Evolutionary conservation across 2,329 filamentous ascomycete species (phyloP).

Genomic region (Curvularia hawaiiensis): DNA sequence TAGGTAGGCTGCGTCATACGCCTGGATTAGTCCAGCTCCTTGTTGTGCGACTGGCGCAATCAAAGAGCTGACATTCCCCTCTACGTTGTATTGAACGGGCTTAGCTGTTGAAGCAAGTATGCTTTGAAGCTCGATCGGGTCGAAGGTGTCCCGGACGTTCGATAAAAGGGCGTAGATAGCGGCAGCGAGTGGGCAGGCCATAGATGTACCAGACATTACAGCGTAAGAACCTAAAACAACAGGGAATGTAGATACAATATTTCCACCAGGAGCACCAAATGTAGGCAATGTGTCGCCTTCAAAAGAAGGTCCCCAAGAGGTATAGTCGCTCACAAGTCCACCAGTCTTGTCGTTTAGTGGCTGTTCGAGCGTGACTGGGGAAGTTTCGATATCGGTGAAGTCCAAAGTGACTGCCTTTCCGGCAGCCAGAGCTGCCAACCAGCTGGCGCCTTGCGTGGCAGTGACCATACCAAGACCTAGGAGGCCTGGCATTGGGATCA

Average conservation of each 20-base stretch:
- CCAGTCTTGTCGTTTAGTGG: background rate
- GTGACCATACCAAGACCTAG: no score
- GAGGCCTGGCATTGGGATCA: no score
- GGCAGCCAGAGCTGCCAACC: background rate
- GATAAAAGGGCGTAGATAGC: constrained; percentile 20
- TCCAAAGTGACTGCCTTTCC: background rate
- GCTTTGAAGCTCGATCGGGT: constrained; percentile 13
- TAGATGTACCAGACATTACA: constrained; percentile 62
- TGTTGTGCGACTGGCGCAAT: constrained; percentile 27
- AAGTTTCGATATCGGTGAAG: background rate
- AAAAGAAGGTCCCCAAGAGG: constrained; percentile 63
- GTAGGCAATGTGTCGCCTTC: constrained; percentile 63
- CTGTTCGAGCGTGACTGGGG: background rate
- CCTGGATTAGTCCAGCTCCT: constrained; percentile 26
- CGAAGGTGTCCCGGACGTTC: constrained; percentile 16
- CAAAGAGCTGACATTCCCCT: background rate
- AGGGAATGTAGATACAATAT: constrained; percentile 62
- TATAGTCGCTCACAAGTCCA: background rate
- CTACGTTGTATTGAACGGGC: background rate
- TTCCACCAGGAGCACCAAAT: constrained; percentile 60
- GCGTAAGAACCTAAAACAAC: constrained; percentile 55
- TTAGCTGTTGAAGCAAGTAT: constrained; percentile 13
- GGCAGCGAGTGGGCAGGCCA: constrained; percentile 46
- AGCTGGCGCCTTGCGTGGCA: no score
- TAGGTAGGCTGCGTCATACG: constrained; percentile 20